Conservation (phyloP, 2,329 filamentous ascomycete genomes). For the Colletotrichum gloeosporioides region DNA sequence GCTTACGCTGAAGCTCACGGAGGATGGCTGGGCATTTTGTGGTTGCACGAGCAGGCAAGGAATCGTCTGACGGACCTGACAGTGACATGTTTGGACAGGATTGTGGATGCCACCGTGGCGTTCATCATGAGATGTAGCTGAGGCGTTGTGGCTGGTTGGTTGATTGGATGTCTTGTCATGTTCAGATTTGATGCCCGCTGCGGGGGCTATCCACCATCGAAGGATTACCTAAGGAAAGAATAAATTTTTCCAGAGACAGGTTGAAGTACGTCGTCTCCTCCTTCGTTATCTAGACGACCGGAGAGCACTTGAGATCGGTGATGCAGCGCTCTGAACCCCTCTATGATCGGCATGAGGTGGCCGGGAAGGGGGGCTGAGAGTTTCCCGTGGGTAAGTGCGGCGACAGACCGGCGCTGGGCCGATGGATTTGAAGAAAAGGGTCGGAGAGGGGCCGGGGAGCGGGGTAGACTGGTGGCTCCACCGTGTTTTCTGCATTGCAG, state of each 20-base stretch:
- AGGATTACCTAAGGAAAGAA: background rate
- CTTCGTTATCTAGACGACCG: background rate
- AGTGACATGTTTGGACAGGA: background rate
- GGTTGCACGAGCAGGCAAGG: background rate
- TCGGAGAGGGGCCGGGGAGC: background rate
- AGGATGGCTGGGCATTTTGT: background rate
- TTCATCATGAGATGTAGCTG: background rate
- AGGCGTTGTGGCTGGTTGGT: background rate
- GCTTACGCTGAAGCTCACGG: background rate
- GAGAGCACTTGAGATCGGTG: background rate
- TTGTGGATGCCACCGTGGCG: background rate
- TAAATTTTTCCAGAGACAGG: background rate
- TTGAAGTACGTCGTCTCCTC: background rate
- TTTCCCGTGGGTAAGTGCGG: background rate
- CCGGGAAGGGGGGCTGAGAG: background rate
- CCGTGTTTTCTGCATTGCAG: background rate
- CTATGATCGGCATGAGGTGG: background rate
- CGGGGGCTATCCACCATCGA: background rate
- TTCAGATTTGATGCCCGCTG: background rate
- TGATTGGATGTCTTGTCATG: background rate
- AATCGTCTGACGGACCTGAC: background rate
- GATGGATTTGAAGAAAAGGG: background rate
- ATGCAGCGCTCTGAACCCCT: background rate
- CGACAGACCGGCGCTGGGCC: background rate
- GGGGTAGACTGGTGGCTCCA: background rate